A percentile compares a stretch with the other conserved stretches of the same genome.
These are phyloP conservation scores for Penicillium bovifimosum DNA, from an alignment of 495 filamentous ascomycete genomes.

Conservation along the genomic window DNA sequence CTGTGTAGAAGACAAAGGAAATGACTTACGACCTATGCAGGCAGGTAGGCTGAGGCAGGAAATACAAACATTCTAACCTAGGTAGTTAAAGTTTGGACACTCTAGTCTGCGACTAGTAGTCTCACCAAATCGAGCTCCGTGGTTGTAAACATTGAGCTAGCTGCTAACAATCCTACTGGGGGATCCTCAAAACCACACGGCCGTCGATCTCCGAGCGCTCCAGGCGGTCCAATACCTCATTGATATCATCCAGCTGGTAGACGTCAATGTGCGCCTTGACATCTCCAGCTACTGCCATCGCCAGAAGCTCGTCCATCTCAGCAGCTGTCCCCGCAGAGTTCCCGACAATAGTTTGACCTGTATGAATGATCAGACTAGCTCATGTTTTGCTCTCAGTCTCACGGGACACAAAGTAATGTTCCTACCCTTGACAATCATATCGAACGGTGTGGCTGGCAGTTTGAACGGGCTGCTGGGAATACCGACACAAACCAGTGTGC, in stretches of 20 bases:
- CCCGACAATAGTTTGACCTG: slow-evolving; percentile 38
- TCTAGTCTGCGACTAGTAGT: too few relatives aligned
- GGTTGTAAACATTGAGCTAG: too few relatives aligned
- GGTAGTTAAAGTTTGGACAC: too few relatives aligned
- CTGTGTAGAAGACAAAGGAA: neutral
- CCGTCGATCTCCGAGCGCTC: slow-evolving; percentile 40
- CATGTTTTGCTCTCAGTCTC: neutral
- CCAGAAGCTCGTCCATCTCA: slow-evolving; percentile 39
- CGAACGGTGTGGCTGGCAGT: slow-evolving; percentile 37
- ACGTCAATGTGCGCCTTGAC: slow-evolving; percentile 38
- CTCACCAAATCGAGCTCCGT: too few relatives aligned
- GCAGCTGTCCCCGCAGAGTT: slow-evolving; percentile 37
- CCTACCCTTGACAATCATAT: slow-evolving; percentile 40
- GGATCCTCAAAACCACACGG: slow-evolving; percentile 38
- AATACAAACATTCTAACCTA: too few relatives aligned
- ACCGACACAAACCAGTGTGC: slow-evolving; percentile 41
- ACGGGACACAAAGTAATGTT: neutral
- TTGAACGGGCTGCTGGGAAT: slow-evolving; percentile 35
- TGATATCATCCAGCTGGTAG: slow-evolving; percentile 35
- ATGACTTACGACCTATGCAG: too few relatives aligned
- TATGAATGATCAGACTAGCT: neutral
- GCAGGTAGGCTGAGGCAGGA: too few relatives aligned
- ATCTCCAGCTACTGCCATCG: slow-evolving; percentile 36
- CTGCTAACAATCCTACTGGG: slow-evolving; percentile 12
- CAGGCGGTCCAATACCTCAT: slow-evolving; percentile 35